Conservation (phyloP, 768 basidiomycete genomes). For the Phlebiopsis flavidoalba region DNA sequence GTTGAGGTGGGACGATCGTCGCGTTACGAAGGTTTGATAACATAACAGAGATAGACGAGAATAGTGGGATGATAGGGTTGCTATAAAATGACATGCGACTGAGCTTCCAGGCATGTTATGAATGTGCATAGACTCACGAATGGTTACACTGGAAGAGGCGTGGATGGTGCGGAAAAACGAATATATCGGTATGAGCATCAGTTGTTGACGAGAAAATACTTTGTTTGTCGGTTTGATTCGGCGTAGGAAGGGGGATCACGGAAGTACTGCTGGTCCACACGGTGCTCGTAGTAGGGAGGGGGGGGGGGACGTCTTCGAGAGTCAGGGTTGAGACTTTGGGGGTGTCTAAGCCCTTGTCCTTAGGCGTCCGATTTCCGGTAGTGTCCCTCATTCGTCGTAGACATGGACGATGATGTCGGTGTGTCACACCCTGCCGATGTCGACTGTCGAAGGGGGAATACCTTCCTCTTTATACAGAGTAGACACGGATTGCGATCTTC, state of each 20-base stretch:
- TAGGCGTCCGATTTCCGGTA: conserved; percentile 4
- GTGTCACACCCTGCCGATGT: background rate
- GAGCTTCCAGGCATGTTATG: background rate
- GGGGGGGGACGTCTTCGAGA: conserved; percentile 4
- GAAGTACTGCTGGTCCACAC: background rate
- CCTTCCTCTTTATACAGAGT: background rate
- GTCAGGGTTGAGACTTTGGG: conserved; percentile 4
- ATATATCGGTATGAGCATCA: background rate
- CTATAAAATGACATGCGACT: background rate
- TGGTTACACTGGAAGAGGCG: background rate
- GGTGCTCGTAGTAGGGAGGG: background rate
- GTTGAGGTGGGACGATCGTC: background rate
- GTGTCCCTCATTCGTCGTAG: background rate
- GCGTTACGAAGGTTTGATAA: background rate
- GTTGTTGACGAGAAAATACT: conserved; percentile 4
- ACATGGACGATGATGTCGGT: conserved; percentile 1
- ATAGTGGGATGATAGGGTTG: background rate
- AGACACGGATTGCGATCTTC: background rate
- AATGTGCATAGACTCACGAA: background rate
- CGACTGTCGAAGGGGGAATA: background rate
- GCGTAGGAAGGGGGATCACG: background rate
- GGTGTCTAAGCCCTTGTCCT: conserved; percentile 6
- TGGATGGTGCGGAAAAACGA: conserved; percentile 8
- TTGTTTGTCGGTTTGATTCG: background rate
- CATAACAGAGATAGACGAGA: background rate